Percentiles rank a stretch among this genome's conserved stretches.
Conservation (phyloP, 805 yeast genomes). For the Lachancea fermentati region DNA sequence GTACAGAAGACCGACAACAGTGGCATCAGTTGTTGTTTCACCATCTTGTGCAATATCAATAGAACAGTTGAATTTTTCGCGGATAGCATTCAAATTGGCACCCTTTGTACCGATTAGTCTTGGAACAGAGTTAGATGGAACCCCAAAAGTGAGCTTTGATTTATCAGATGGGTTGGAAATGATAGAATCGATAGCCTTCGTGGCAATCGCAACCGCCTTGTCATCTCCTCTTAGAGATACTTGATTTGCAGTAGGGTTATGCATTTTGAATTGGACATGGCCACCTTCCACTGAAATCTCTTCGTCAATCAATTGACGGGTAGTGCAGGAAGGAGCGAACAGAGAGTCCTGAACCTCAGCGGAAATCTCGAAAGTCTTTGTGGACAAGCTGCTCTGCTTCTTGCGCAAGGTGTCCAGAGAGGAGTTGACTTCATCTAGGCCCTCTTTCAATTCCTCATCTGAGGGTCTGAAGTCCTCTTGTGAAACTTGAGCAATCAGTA, state of each 20-base stretch:
- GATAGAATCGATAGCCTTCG: conserved; percentile 34
- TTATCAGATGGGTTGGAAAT: conserved; percentile 24
- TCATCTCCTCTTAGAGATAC: conserved; percentile 67
- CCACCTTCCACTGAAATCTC: conserved; percentile 34
- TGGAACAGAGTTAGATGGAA: conserved; percentile 64
- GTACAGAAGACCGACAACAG: conserved; percentile 69
- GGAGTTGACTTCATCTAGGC: conserved; percentile 48
- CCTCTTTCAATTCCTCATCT: conserved; percentile 49
- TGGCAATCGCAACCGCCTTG: conserved; percentile 44
- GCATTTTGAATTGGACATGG: conserved; percentile 45
- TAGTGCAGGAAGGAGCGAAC: conserved; percentile 15
- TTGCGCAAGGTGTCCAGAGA: conserved; percentile 55
- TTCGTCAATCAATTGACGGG: conserved; percentile 24
- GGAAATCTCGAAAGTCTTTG: conserved; percentile 47
- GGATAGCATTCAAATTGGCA: conserved; percentile 56
- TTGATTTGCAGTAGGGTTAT: conserved; percentile 44
- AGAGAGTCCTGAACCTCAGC: conserved; percentile 47
- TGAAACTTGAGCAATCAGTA: conserved; percentile 47
- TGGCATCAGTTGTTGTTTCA: conserved; percentile 41
- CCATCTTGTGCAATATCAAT: conserved; percentile 63
- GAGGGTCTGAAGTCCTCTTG: conserved; percentile 72
- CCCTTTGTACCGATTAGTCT: conserved; percentile 92
- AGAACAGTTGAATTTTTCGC: conserved; percentile 68
- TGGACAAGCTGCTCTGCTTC: conserved; percentile 47
- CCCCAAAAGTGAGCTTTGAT: conserved; percentile 40